phyloP scores from a whole-genome alignment of 352 stramenopile genomes.

The Blastocystis sp. region DNA sequence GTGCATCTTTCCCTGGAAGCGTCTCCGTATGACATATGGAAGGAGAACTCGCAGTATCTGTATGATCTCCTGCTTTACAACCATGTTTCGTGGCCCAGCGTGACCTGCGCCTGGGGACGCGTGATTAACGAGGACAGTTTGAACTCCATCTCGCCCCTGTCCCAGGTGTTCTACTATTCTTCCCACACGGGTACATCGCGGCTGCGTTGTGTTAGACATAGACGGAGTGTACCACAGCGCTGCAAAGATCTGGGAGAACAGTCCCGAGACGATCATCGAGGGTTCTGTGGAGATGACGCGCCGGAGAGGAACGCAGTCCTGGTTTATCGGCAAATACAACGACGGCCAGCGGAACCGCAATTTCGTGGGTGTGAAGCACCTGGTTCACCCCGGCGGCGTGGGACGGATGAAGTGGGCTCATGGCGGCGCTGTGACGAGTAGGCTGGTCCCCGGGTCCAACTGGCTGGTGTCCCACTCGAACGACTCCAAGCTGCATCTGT shows the following conservation, averaged over 20 bases:
- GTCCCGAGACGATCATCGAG: constrained; percentile 23
- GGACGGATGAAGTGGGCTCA: constrained; percentile 14
- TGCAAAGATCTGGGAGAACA: constrained; percentile 15
- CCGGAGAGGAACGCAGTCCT: constrained; percentile 36
- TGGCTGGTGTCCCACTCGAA: constrained; percentile 63
- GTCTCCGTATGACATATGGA: constrained; percentile 48
- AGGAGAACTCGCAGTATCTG: constrained; percentile 57
- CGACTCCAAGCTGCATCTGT: constrained; percentile 26
- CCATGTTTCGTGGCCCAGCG: constrained; percentile 46
- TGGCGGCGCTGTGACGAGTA: not conserved
- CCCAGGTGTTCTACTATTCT: constrained; percentile 25
- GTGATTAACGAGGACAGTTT: constrained; percentile 24
- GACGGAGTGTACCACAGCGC: constrained; percentile 28
- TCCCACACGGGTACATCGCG: constrained; percentile 35
- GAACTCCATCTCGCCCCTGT: constrained; percentile 29
- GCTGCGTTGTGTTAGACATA: not conserved
- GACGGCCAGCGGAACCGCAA: constrained; percentile 48
- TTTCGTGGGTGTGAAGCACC: constrained; percentile 33
- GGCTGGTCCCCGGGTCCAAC: constrained; percentile 5
- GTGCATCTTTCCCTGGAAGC: not conserved
- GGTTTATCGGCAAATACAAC: constrained; percentile 65
- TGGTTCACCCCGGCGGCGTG: constrained; percentile 40
- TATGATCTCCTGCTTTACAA: constrained; percentile 60
- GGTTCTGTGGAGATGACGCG: constrained; percentile 37
- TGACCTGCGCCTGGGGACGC: constrained; percentile 43